These are phyloP conservation scores for Boletellus emodensis DNA, from an alignment of 768 basidiomycete species.

Conservation along the genomic window DNA sequence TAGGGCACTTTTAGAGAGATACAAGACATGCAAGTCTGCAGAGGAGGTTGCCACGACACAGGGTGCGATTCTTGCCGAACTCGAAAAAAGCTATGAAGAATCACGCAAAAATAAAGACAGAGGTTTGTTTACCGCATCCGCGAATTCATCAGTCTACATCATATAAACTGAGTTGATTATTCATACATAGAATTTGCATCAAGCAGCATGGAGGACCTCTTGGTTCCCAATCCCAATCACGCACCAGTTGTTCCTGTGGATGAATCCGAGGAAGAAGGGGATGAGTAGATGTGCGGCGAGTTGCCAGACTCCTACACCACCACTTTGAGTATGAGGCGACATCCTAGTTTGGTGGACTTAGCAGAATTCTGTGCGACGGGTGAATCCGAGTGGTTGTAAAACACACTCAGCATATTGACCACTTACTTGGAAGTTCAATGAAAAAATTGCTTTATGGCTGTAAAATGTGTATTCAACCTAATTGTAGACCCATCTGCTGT, in stretches of 20 bases:
- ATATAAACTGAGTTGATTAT: not conserved
- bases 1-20: slow-evolving; percentile 59
- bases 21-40: slow-evolving; percentile 65
- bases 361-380: no score
- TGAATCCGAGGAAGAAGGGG: slow-evolving; percentile 11
- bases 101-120: slow-evolving; percentile 43
- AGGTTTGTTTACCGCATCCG: slow-evolving; percentile 37
- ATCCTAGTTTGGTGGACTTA: no score
- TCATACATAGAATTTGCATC: slow-evolving; percentile 13
- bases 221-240: slow-evolving; percentile 71
- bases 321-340: no score
- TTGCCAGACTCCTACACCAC: no score
- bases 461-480: no score
- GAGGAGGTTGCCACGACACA: slow-evolving; percentile 59
- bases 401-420: no score
- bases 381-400: no score
- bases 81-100: slow-evolving; percentile 57
- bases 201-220: slow-evolving; percentile 52
- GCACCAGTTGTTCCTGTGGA: slow-evolving; percentile 16
- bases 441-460: no score
- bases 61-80: slow-evolving; percentile 63
- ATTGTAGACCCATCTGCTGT: no score
- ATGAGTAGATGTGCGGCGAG: not conserved
- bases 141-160: not conserved
- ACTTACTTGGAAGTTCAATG: no score